phyloP scores from a whole-genome alignment of 768 basidiomycete species.

The Suillus variegatus region DNA sequence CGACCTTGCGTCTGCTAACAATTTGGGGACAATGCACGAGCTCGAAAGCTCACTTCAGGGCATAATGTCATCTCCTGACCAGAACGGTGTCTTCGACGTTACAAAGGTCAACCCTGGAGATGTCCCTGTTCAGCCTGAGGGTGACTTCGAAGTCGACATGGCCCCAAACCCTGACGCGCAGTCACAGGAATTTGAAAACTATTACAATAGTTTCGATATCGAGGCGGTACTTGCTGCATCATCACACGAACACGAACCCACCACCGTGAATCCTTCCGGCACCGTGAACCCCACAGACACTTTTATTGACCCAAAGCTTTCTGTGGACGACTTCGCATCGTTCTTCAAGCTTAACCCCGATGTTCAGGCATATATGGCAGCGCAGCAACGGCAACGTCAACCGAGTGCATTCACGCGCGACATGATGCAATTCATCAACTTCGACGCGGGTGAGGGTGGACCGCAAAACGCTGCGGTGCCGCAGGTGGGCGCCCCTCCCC shows the following conservation, averaged over 20 bases:
- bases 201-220: conserved; percentile 28
- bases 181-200: conserved; percentile 12
- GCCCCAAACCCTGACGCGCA: conserved; percentile 1
- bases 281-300: conserved; percentile 10
- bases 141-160: conserved; percentile 38
- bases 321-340: conserved; percentile 16
- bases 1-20: conserved; percentile 15
- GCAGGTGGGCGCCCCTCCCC: conserved; percentile 21
- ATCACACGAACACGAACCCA: background rate
- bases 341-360: conserved; percentile 23
- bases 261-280: background rate
- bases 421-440: conserved; percentile 41
- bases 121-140: conserved; percentile 36
- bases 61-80: conserved; percentile 31
- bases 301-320: conserved; percentile 8
- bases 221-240: background rate
- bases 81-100: conserved; percentile 39
- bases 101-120: conserved; percentile 31
- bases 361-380: conserved; percentile 13
- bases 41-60: conserved; percentile 26
- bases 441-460: conserved; percentile 25
- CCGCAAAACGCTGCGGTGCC: conserved; percentile 17
- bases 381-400: conserved; percentile 16
- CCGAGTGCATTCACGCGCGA: conserved; percentile 29
- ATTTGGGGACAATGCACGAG: background rate